Evolutionary conservation across 768 basidiomycete species (phyloP), one percentile per base, ranked within the genome.

Genomic region (Leccinum longicurvipes): DNA sequence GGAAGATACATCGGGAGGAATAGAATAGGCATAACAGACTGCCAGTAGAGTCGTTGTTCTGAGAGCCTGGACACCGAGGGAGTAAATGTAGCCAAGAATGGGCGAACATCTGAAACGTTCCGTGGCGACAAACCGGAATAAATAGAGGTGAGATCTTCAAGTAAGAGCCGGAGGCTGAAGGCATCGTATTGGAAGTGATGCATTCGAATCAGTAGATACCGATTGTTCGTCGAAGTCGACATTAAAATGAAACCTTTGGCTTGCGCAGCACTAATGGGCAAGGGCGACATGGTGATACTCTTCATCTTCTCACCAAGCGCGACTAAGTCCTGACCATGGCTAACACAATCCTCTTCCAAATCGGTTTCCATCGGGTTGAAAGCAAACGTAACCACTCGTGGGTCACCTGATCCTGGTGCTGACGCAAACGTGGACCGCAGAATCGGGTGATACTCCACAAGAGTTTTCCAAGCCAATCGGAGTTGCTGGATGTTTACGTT

Each of bases 111-210:
- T 32, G 62, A 62, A 2, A 64, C 60, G 32, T 61, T 63, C 19
- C 47, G 50, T 9, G 71, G 63, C 14, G 57, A 54, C 17, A 56
- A 51, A 5, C 66, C 72, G 5, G 58, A 54, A 60, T 77, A 80
- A 15, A 77, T 31, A 6, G 62, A 59, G 12, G 66, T 59, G n/a
- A 80, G 68, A 54, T 79, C 77, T 50, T 75, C 65, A 2, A 76
- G 48, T 12, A 80, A 59, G 23, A 79, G 66, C 25, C 61, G 68
- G 28, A 80, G 64, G 60, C 77, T 78, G 76, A 76, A 75, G 7
- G 77, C 79, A 49, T 80, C 79, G 59, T 79, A 80, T 63, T 79
- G 79, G 65, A 78, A 77, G 61, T 80, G 79, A 54, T 80, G 77
- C 29, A 80, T 65, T n/a, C 66, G 64, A n/a, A 73, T 50, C 9